Evolutionary conservation across 345 rosid species (phyloP).

Genomic region (Erysimum cheiranthoides): DNA sequence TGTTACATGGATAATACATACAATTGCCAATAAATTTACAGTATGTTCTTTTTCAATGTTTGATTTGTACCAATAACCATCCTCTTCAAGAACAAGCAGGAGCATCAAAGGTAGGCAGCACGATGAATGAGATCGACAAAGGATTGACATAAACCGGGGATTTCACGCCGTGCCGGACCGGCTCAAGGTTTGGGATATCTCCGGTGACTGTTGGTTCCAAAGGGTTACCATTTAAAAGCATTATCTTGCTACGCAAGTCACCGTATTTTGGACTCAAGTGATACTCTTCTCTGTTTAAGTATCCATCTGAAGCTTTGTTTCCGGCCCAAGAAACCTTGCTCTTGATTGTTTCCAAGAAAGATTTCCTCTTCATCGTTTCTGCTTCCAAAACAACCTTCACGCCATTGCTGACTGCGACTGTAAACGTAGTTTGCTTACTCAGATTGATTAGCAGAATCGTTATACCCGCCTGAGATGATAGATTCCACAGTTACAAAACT

Average conservation of each 20-base stretch:
- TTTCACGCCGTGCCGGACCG: conserved; percentile 48
- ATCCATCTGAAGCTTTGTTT: conserved; percentile 51
- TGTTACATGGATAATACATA: not conserved
- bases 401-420: conserved; percentile 55
- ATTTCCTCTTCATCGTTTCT: conserved; percentile 41
- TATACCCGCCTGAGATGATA: conserved; percentile 67
- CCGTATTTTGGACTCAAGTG: conserved; percentile 80
- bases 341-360: conserved; percentile 54
- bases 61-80: not conserved
- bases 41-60: not conserved
- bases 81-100: conserved; percentile 59
- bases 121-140: conserved; percentile 75
- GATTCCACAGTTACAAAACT: conserved; percentile 34
- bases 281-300: conserved; percentile 77
- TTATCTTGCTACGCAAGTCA: conserved; percentile 64
- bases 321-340: conserved; percentile 72
- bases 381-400: conserved; percentile 45
- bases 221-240: conserved; percentile 81
- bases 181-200: conserved; percentile 68
- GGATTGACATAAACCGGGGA: conserved; percentile 64
- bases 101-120: conserved; percentile 76
- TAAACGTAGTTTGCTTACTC: conserved; percentile 67
- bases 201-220: conserved; percentile 56
- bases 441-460: conserved; percentile 84
- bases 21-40: conserved; percentile 22